Evolutionary conservation across 1,284 basidiomycete genomes (phyloP), one percentile per base, ranked within the genome.

Genomic region (Cutaneotrichosporon sp.): DNA sequence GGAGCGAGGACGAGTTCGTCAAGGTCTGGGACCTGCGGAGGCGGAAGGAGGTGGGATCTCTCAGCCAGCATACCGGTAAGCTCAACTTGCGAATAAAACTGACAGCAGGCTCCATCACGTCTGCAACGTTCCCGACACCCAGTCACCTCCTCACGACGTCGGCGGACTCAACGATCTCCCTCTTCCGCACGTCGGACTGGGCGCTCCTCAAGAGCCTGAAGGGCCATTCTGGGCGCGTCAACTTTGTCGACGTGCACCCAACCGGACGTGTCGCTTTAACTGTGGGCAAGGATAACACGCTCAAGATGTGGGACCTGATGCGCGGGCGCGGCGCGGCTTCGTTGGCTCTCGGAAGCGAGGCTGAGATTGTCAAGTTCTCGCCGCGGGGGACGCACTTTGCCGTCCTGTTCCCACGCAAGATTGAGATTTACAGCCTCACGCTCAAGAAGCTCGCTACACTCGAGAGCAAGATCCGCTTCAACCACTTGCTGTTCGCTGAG

Each of bases 301-400:
- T 98, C 65, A 86, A 94, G 58, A 96, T 98, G 93, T 99, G 96
- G 96, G 96, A 99, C 82, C 83, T 99, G 53, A 97, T 97, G 91
- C 85, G 94, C 55, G 96, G 94, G 1, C 90, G 90, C 75, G 91
- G 91, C 2, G 88, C 88, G 14, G 92, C 92, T 5, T 94, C 91
- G 74, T 90, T 89, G 40, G 92, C 94, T 73, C 81, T 97, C 5
- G 90, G 90, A 18, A 89, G 89, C 81, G 93, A 96, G 84, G 92
- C 89, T 0, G 93, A 97, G 73, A 79, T 90, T 9, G 91, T 95
- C 32, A 85, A 89, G 36, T 97, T 92, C 88, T 91, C 91, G 2
- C 82, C 84, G 1, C 84, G 86, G 8, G 93, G 93, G 0, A 84
- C 85, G 4, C 82, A 87, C 34, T 92, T 96, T 72, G 87, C 87